Evolutionary conservation across 2,329 filamentous ascomycete genomes (phyloP).

Genomic region (Podosphaera xanthii): DNA sequence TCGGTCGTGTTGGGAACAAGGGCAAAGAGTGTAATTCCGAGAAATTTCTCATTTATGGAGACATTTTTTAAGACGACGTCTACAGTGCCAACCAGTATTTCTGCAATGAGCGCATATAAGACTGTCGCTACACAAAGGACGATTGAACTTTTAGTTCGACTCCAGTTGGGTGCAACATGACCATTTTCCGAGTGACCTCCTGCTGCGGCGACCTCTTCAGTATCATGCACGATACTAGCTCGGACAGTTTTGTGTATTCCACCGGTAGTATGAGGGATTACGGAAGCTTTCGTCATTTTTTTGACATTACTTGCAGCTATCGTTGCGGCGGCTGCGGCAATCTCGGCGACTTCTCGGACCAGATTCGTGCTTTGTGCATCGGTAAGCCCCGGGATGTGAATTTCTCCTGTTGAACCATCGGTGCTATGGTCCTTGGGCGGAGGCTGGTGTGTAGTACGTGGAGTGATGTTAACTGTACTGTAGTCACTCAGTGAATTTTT

Average conservation of each 20-base stretch:
- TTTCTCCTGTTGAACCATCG: slow-evolving; percentile 22
- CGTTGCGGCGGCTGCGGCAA: slow-evolving; percentile 76
- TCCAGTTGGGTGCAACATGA: slow-evolving; percentile 98
- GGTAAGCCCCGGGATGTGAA: slow-evolving; percentile 46
- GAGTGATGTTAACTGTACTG: slow-evolving; percentile 20
- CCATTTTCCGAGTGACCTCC: slow-evolving; percentile 24
- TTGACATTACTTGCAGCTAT: slow-evolving; percentile 62
- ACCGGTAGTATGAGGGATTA: slow-evolving; percentile 16
- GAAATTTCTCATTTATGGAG: slow-evolving; percentile 86
- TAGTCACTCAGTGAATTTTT: slow-evolving; percentile 17
- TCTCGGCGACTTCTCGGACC: slow-evolving; percentile 72
- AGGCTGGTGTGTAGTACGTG: slow-evolving; percentile 45
- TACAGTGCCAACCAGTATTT: slow-evolving; percentile 90
- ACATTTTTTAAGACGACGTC: slow-evolving; percentile 85
- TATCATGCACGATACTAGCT: slow-evolving; percentile 16
- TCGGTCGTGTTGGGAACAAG: slow-evolving; percentile 96
- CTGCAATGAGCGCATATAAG: slow-evolving; percentile 88
- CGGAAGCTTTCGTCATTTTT: slow-evolving; percentile 26
- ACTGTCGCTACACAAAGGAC: slow-evolving; percentile 77
- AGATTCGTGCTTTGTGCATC: slow-evolving; percentile 63
- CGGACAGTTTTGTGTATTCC: slow-evolving; percentile 13
- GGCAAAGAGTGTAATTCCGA: slow-evolving; percentile 90
- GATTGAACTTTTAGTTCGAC: slow-evolving; percentile 68
- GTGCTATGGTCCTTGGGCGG: slow-evolving; percentile 39
- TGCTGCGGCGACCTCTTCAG: slow-evolving; percentile 7